A percentile compares a stretch with the other conserved stretches of the same genome.
Conservation (phyloP, 192 early-diverging fungal genomes). For the Coemansia sp. region DNA sequence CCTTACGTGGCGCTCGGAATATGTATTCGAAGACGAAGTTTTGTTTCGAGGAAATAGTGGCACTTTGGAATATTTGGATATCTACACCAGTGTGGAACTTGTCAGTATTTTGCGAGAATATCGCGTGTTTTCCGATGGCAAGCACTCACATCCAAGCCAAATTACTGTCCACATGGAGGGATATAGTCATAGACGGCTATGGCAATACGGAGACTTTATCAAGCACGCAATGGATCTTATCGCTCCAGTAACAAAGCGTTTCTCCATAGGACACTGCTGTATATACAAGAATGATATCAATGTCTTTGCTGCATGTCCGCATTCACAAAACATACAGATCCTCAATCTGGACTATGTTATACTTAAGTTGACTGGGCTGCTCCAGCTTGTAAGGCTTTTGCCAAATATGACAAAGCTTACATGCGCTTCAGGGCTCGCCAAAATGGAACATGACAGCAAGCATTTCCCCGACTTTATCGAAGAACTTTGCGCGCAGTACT, state of each 20-base stretch:
- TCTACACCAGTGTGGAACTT: conserved; percentile 9
- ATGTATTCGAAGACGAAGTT: background rate
- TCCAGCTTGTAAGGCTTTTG: too few species aligned
- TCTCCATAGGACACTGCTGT: too few species aligned
- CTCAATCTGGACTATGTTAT: background rate
- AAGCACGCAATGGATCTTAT: background rate
- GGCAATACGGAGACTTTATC: too few species aligned
- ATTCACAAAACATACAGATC: background rate
- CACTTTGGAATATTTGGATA: too few species aligned
- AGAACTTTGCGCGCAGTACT: background rate
- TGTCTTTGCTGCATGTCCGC: too few species aligned
- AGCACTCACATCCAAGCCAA: too few species aligned
- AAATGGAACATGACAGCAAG: background rate
- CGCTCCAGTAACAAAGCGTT: too few species aligned
- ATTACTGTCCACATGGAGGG: too few species aligned
- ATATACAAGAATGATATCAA: too few species aligned
- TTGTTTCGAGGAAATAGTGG: conserved; percentile 14
- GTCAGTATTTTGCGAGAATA: background rate
- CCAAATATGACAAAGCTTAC: background rate
- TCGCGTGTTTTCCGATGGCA: background rate
- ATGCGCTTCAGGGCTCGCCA: background rate
- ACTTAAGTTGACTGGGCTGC: background rate
- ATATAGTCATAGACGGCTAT: too few species aligned
- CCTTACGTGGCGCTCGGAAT: conserved; percentile 1
- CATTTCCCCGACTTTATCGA: background rate